phyloP scores from a whole-genome alignment of 1,284 basidiomycete species.

The Apiotrichum gamsii region DNA sequence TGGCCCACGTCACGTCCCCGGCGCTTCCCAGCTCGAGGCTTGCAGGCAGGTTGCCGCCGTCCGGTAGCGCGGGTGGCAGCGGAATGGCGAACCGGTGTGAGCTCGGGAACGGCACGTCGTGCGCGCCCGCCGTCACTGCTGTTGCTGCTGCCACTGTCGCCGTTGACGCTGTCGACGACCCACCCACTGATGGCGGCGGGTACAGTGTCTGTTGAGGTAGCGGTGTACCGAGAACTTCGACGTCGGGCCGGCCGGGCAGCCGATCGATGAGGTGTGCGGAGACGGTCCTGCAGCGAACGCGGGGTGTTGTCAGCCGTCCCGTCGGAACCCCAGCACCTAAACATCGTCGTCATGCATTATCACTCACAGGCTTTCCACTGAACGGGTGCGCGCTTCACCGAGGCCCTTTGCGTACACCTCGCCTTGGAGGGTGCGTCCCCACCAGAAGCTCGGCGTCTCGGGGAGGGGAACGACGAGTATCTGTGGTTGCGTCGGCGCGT shows the following conservation, averaged over 20 bases:
- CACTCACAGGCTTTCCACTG: constrained; percentile 34
- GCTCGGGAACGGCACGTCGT: constrained; percentile 21
- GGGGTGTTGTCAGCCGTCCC: neutral
- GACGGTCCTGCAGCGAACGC: constrained; percentile 24
- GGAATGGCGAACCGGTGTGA: constrained; percentile 36
- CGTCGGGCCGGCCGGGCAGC: constrained; percentile 23
- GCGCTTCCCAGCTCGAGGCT: constrained; percentile 33
- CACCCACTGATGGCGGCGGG: constrained; percentile 13
- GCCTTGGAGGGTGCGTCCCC: constrained; percentile 39
- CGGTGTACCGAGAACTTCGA: constrained; percentile 18
- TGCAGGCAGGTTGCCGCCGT: constrained; percentile 26
- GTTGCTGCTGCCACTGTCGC: constrained; percentile 1
- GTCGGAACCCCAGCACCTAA: no score
- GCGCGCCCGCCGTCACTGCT: constrained; percentile 8
- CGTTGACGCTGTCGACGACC: neutral
- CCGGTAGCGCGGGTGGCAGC: constrained; percentile 20
- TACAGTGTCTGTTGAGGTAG: constrained; percentile 25
- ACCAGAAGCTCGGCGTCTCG: constrained; percentile 42
- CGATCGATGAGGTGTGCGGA: constrained; percentile 24
- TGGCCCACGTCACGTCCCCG: constrained; percentile 27
- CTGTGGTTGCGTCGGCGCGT: constrained; percentile 38
- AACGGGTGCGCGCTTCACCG: constrained; percentile 24
- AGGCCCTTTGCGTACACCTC: constrained; percentile 45
- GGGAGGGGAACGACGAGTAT: constrained; percentile 41
- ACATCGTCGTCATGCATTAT: no score